Evolutionary conservation across 768 basidiomycete genomes (phyloP).

Genomic region (Boletus rubroflammeus): DNA sequence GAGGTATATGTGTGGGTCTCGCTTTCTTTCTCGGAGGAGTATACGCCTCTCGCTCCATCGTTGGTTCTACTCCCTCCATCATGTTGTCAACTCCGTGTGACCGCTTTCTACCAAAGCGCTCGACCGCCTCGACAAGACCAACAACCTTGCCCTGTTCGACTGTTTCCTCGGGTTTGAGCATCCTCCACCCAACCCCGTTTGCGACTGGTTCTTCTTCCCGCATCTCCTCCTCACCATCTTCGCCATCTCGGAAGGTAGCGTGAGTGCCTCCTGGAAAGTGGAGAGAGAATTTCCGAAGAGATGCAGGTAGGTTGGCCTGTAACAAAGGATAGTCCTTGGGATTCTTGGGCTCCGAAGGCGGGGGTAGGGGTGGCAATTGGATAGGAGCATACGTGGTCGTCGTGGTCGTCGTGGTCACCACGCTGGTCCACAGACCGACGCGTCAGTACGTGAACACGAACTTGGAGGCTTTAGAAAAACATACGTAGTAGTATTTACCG

Average conservation of each 20-base stretch:
- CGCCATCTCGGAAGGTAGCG: constrained; percentile 75
- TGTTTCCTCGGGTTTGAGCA: constrained; percentile 65
- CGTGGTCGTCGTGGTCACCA: constrained; percentile 88
- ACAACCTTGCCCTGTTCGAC: constrained; percentile 49
- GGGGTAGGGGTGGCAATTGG: constrained; percentile 68
- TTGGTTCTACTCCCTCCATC: constrained; percentile 75
- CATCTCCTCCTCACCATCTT: constrained; percentile 60
- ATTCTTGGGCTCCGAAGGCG: constrained; percentile 69
- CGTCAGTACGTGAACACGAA: constrained; percentile 17
- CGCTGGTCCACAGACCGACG: constrained; percentile 42
- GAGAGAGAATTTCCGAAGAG: constrained; percentile 70
- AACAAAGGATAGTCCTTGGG: constrained; percentile 77
- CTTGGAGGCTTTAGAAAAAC: constrained; percentile 25
- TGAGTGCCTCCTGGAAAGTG: constrained; percentile 78
- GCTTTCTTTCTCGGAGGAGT: constrained; percentile 74
- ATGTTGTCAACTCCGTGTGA: constrained; percentile 49
- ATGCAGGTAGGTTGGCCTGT: constrained; percentile 69
- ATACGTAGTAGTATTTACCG: constrained; percentile 82
- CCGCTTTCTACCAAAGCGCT: constrained; percentile 69
- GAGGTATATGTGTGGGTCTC: constrained; percentile 55
- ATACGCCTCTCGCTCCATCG: constrained; percentile 41
- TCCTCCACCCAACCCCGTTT: constrained; percentile 69
- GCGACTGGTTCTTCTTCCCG: constrained; percentile 67
- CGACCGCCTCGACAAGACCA: constrained; percentile 74
- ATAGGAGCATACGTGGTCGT: constrained; percentile 91